Base-by-base conservation (phyloP, 805 yeast species). In the Ogataea angusta region DNA sequence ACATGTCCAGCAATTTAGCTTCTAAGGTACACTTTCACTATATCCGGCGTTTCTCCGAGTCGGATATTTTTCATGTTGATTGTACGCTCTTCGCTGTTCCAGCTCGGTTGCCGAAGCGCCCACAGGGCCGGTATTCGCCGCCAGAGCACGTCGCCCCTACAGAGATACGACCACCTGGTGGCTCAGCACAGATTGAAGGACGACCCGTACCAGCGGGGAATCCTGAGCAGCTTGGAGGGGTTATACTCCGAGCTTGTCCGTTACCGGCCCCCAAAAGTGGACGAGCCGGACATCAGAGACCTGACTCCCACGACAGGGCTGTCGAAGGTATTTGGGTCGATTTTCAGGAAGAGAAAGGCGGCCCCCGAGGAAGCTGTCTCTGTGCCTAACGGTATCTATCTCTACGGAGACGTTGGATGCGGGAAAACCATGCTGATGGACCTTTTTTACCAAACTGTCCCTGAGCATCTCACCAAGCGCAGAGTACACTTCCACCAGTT, bases 351-450 rank as follows among this genome's bases (percentile, higher is more conserved):
- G 19, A n/a, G 30, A 13, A 16, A 32, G 7, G 30, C 22, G 12
- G 34, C 28, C 8, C 38, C 41, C 13, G 30, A 42, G 3, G 42
- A 46, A 14, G 6, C 42, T 7, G 49, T 50, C 25, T 46, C 48
- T 7, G 69, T 81, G 10, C 96, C 93, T 2, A 70, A 75, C 49
- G 99, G 99, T 4, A 83, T 93, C 6, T 93, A 93, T 56, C 70
- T 93, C 22, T 93, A 86, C 63, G 99, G 99, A 16, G 98, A 93
- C 62, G 99, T 93, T 30, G 99, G 99, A 2, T 90, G 98, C 63
- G 99, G 99, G 4, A 91, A 93, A 59, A 93, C 99, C 6, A 91
- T 93, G 97, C 69, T 93, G 45, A 91, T 93, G 98, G 98, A 93
- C 63, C 69, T 93, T 50, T 93, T 93, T 56, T 93, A 90, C 64